These are phyloP conservation scores for Solanum boliviense DNA, from an alignment of 257 asterid species.

Conservation along the genomic window DNA sequence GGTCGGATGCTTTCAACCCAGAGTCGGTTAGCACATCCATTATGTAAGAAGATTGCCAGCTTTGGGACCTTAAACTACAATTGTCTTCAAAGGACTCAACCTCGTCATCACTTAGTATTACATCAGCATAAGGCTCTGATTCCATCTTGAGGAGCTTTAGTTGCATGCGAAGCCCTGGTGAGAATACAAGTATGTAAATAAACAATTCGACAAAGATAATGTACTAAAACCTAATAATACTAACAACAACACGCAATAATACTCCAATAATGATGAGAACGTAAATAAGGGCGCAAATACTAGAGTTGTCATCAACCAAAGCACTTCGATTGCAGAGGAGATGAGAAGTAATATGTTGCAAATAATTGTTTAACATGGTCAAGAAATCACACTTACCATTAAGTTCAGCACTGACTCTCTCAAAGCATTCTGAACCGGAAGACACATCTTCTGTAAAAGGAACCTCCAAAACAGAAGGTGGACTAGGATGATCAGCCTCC, in stretches of 20 bases:
- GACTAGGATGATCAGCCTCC: conserved; percentile 81
- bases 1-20: conserved; percentile 43
- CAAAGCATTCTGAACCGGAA: conserved; percentile 59
- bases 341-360: not conserved
- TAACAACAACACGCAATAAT: not conserved
- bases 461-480: conserved; percentile 67
- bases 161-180: conserved; percentile 66
- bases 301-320: not conserved
- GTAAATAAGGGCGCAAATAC: not conserved
- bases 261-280: not conserved
- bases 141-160: conserved; percentile 83
- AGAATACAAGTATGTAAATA: not conserved
- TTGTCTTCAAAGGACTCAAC: conserved; percentile 18
- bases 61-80: conserved; percentile 9
- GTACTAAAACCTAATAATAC: not conserved
- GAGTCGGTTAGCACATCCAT: conserved; percentile 40
- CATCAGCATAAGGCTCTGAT: conserved; percentile 34
- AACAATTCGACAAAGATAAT: not conserved
- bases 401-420: conserved; percentile 70
- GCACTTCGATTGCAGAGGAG: not conserved
- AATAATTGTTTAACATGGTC: not conserved
- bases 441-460: conserved; percentile 48
- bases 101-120: conserved; percentile 30
- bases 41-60: conserved; percentile 54
- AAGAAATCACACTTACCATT: conserved; percentile 38